Evolutionary conservation across 768 basidiomycete species (phyloP).

Genomic region (Boletus pseudopeckii): DNA sequence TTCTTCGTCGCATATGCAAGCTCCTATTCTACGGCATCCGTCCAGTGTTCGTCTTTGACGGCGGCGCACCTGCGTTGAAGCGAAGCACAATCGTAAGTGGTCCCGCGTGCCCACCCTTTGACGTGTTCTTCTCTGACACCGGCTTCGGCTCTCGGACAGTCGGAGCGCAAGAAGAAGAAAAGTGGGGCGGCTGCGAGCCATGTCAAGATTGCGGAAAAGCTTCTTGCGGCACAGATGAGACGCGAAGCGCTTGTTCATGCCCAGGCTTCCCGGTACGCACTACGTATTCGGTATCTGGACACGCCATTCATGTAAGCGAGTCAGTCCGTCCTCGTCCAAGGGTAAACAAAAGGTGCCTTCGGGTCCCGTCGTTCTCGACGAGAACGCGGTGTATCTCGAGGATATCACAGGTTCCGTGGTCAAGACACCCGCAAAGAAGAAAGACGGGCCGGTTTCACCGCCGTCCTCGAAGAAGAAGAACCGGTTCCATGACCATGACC

Average conservation of each 20-base stretch:
- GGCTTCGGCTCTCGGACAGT: slow-evolving; percentile 39
- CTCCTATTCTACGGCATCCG: slow-evolving; percentile 96
- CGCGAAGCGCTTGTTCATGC: slow-evolving; percentile 77
- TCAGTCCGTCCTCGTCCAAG: slow-evolving; percentile 31
- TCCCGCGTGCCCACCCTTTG: not conserved
- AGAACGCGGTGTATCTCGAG: slow-evolving; percentile 83
- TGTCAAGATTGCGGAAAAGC: slow-evolving; percentile 81
- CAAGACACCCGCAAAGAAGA: slow-evolving; percentile 45
- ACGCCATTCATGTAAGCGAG: not conserved
- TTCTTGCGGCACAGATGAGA: slow-evolving; percentile 92
- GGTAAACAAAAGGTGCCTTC: slow-evolving; percentile 46
- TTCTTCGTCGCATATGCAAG: slow-evolving; percentile 87
- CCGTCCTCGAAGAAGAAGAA: slow-evolving; percentile 55
- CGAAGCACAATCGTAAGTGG: slow-evolving; percentile 76
- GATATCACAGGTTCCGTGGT: slow-evolving; percentile 61
- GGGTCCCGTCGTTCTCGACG: slow-evolving; percentile 54
- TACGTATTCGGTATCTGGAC: not conserved
- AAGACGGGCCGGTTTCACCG: slow-evolving; percentile 35
- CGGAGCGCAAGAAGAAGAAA: slow-evolving; percentile 87
- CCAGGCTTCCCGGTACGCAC: slow-evolving; percentile 40
- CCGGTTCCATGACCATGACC: slow-evolving; percentile 78
- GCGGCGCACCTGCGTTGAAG: slow-evolving; percentile 90
- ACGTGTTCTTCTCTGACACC: slow-evolving; percentile 4
- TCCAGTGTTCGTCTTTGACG: slow-evolving; percentile 98
- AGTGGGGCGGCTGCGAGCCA: slow-evolving; percentile 84